Evolutionary conservation across 495 filamentous ascomycete species (phyloP).

Genomic region (Acidomyces sp.): DNA sequence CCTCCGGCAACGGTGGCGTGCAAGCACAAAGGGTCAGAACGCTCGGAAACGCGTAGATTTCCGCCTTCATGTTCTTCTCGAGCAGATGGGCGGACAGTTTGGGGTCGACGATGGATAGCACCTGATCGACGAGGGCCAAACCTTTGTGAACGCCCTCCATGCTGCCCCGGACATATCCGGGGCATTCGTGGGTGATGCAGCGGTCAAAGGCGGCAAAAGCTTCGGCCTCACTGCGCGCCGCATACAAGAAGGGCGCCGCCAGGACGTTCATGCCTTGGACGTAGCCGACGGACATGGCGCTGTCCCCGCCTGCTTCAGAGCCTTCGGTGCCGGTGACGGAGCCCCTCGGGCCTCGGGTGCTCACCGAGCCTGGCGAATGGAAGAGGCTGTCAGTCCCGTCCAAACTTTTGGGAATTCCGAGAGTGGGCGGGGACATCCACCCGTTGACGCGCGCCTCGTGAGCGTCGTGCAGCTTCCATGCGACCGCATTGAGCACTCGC

Average conservation of each 20-base stretch:
- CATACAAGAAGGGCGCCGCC: conserved; percentile 93
- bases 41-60: conserved; percentile 95
- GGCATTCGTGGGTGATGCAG: conserved; percentile 78
- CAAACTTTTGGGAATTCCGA: conserved; percentile 24
- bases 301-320: conserved; percentile 38
- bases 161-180: conserved; percentile 83
- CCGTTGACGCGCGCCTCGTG: conserved; percentile 37
- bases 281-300: conserved; percentile 56
- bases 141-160: conserved; percentile 98
- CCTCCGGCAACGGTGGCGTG: conserved; percentile 91
- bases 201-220: conserved; percentile 84
- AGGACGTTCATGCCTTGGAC: conserved; percentile 99
- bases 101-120: conserved; percentile 77
- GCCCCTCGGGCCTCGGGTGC: conserved; percentile 11
- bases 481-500: conserved; percentile 87
- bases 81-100: conserved; percentile 74
- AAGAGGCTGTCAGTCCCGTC: conserved; percentile 24
- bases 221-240: conserved; percentile 84
- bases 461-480: conserved; percentile 82
- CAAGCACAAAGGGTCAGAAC: conserved; percentile 91
- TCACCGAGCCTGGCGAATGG: conserved; percentile 22
- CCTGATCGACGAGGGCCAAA: conserved; percentile 77
- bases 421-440: conserved; percentile 30
- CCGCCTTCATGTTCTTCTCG: conserved; percentile 72
- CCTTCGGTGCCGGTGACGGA: conserved; percentile 34